These are phyloP conservation scores for Phascolomyces articulosus DNA, from an alignment of 371 early-diverging fungal genomes.

Conservation along the genomic window DNA sequence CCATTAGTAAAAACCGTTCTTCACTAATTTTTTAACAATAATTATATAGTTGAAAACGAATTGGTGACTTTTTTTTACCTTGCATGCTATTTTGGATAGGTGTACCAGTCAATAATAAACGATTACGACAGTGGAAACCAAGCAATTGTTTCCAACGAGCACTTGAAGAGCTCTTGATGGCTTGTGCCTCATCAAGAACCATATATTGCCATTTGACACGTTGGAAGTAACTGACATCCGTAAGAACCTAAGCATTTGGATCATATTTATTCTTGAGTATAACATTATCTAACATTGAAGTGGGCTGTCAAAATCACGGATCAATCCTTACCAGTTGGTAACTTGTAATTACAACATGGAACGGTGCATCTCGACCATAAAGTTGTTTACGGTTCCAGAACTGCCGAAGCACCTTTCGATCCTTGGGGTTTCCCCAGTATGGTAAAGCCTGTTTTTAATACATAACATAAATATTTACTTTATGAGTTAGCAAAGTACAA, in stretches of 20 bases:
- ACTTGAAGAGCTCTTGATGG: conserved; percentile 92
- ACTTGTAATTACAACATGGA: conserved; percentile 93
- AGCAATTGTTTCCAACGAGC: conserved; percentile 94
- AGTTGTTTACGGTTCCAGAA: conserved; percentile 82
- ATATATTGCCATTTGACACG: conserved; percentile 98
- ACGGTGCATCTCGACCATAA: conserved; percentile 81
- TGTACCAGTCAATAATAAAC: conserved; percentile 94
- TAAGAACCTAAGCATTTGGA: conserved; percentile 51
- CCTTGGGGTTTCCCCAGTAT: conserved; percentile 94
- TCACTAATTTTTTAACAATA: no score
- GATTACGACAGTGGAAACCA: conserved; percentile 92
- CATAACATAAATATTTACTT: neutral
- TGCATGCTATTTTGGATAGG: conserved; percentile 98
- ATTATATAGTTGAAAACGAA: no score
- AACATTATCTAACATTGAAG: no score
- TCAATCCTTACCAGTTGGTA: conserved; percentile 78
- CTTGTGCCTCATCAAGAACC: conserved; percentile 98
- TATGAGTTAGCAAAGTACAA: neutral
- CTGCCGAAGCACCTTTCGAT: conserved; percentile 87
- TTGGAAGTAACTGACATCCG: conserved; percentile 87
- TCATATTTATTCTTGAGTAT: no score
- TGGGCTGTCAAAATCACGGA: no score
- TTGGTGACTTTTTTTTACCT: conserved; percentile 21
- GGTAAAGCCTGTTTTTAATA: conserved; percentile 58
- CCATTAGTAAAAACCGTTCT: neutral